Evolutionary conservation across 352 stramenopile genomes (phyloP).

Genomic region (Pythium scleroteichum): DNA sequence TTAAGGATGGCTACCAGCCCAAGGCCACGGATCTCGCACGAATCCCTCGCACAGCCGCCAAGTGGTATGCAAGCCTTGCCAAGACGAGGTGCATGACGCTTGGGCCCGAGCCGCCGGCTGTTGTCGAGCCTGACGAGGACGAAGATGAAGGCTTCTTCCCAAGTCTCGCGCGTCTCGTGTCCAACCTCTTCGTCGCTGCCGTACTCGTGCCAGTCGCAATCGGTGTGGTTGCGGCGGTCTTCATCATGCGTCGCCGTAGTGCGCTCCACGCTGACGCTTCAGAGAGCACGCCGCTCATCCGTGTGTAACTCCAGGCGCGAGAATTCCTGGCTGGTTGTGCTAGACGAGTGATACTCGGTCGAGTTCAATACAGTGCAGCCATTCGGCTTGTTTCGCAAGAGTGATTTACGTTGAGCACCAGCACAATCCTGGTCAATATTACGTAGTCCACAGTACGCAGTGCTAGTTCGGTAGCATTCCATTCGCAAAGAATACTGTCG

Average conservation of each 20-base stretch:
- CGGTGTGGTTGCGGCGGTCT: conserved; percentile 3
- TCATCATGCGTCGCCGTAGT: conserved; percentile 12
- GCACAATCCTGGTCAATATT: too few relatives aligned
- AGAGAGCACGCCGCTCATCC: conserved; percentile 10
- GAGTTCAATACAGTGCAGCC: neutral
- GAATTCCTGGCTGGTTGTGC: neutral
- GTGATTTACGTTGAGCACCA: too few relatives aligned
- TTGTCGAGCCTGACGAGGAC: conserved; percentile 5
- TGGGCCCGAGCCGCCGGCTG: conserved; percentile 4
- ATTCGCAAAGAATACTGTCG: too few relatives aligned
- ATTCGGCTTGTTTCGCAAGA: too few relatives aligned
- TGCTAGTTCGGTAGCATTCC: too few relatives aligned
- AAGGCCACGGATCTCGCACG: conserved; percentile 33
- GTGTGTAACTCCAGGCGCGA: neutral
- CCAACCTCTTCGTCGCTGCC: conserved; percentile 9
- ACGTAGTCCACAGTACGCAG: too few relatives aligned
- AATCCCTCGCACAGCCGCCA: conserved; percentile 48
- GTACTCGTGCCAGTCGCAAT: conserved; percentile 13
- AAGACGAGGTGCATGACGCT: conserved; percentile 62
- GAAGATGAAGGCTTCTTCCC: conserved; percentile 16
- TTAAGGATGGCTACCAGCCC: conserved; percentile 35
- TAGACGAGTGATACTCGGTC: neutral
- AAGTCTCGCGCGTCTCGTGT: neutral
- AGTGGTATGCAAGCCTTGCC: conserved; percentile 56
- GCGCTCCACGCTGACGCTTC: conserved; percentile 8